phyloP scores from a whole-genome alignment of 495 filamentous ascomycete species.

The Corynascus novoguineensis region DNA sequence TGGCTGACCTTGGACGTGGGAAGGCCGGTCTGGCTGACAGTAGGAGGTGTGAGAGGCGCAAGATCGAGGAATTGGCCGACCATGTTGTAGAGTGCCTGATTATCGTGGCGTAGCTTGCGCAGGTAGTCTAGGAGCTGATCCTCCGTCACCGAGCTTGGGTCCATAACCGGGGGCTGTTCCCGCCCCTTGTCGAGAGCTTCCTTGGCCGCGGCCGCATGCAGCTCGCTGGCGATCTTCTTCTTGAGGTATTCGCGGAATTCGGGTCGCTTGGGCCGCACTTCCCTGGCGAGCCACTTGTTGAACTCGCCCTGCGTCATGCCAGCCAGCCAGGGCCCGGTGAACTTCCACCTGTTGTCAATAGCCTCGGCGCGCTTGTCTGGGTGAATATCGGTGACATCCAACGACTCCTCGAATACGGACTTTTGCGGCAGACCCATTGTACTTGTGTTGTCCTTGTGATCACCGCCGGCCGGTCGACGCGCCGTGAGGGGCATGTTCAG shows the following conservation, averaged over 20 bases:
- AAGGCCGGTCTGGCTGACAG: not conserved
- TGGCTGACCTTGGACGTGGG: not conserved
- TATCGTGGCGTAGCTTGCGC: conserved; percentile 51
- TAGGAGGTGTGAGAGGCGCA: conserved; percentile 32
- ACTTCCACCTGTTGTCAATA: conserved; percentile 60
- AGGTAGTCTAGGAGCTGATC: conserved; percentile 57
- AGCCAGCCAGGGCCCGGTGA: conserved; percentile 74
- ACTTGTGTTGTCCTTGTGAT: conserved; percentile 6
- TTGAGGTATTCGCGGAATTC: conserved; percentile 61
- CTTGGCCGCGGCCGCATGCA: conserved; percentile 37
- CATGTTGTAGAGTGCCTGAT: conserved; percentile 39
- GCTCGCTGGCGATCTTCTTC: conserved; percentile 38
- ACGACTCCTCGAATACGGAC: conserved; percentile 56
- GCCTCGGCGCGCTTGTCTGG: conserved; percentile 24
- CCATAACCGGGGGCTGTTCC: conserved; percentile 24
- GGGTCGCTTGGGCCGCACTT: conserved; percentile 53
- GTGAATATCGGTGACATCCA: conserved; percentile 45
- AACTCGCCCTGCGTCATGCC: conserved; percentile 72
- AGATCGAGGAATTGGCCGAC: conserved; percentile 55
- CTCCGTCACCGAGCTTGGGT: conserved; percentile 47
- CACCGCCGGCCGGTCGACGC: conserved; percentile 35
- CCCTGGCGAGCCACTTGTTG: conserved; percentile 53
- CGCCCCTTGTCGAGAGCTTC: conserved; percentile 48
- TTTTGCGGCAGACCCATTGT: conserved; percentile 11
- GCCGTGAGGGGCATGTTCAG: conserved; percentile 47